A percentile compares a stretch with the other conserved stretches of the same genome.
Conservation (phyloP, 2,329 filamentous ascomycete species). For the Lasiodiplodia hormozganensis region DNA sequence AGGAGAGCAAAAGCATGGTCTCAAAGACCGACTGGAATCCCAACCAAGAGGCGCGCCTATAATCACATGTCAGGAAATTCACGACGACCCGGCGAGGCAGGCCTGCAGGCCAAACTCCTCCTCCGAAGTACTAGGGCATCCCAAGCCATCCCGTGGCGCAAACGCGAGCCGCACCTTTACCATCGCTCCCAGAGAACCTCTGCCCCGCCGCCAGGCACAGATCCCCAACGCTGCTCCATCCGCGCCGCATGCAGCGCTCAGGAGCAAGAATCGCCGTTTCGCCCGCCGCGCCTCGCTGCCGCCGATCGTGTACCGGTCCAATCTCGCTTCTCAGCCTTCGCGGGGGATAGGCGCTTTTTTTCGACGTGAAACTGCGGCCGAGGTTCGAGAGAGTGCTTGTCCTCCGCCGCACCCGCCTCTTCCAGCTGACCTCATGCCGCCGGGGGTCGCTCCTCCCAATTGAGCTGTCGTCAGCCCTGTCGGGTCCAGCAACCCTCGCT, state of each 20-base stretch:
- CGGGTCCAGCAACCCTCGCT: slow-evolving; percentile 14
- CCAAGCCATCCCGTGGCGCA: background rate
- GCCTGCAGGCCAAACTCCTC: no score
- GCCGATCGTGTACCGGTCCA: slow-evolving; percentile 20
- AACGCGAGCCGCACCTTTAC: background rate
- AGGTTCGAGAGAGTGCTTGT: background rate
- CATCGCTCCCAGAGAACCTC: background rate
- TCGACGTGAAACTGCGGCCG: slow-evolving; percentile 9
- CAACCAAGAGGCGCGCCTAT: slow-evolving; percentile 24
- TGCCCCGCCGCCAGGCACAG: slow-evolving; percentile 4
- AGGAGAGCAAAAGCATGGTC: slow-evolving; percentile 22
- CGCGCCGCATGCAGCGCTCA: slow-evolving; percentile 23
- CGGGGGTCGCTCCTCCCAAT: background rate
- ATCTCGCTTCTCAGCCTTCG: slow-evolving; percentile 10
- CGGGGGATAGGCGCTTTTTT: background rate
- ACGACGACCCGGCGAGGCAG: background rate
- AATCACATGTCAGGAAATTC: slow-evolving; percentile 1
- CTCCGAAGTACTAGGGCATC: no score
- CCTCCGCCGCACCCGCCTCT: background rate
- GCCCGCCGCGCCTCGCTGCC: slow-evolving; percentile 2
- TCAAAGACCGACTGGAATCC: background rate
- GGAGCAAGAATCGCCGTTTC: slow-evolving; percentile 10
- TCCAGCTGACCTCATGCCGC: slow-evolving; percentile 21
- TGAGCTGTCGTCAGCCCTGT: slow-evolving; percentile 19
- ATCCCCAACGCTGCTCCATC: background rate